Evolutionary conservation across 1,139 yeast genomes (phyloP).

Genomic region (Nakaseomyces delphensis): DNA sequence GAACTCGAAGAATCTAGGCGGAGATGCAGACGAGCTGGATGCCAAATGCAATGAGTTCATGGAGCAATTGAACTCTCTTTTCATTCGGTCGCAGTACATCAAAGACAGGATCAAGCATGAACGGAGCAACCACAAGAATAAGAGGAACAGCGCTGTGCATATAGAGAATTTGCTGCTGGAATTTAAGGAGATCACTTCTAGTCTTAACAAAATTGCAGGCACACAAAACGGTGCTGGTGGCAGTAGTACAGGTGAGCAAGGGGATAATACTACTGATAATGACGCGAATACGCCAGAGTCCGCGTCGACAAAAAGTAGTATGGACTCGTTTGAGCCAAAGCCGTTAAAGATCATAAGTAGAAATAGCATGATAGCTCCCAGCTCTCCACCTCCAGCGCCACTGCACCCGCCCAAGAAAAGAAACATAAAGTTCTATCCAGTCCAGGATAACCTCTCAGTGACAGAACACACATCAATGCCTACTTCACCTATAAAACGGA

Average conservation of each 20-base stretch:
- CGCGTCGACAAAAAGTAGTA: slow-evolving; percentile 16
- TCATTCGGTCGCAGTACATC: slow-evolving; percentile 22
- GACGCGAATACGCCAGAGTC: not conserved
- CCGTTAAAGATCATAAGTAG: slow-evolving; percentile 26
- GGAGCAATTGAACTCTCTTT: slow-evolving; percentile 25
- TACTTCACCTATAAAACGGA: slow-evolving; percentile 14
- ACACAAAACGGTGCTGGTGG: not conserved
- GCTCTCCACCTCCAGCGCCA: not conserved
- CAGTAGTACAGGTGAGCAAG: no score
- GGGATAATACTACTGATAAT: not conserved
- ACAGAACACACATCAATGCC: slow-evolving; percentile 17
- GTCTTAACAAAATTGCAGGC: slow-evolving; percentile 21
- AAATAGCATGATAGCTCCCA: slow-evolving; percentile 9
- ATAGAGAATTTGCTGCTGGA: slow-evolving; percentile 23
- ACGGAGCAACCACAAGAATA: slow-evolving; percentile 5
- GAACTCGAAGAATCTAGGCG: slow-evolving; percentile 11
- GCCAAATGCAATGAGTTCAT: slow-evolving; percentile 18
- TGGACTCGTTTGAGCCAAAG: slow-evolving; percentile 25
- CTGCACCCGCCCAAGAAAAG: slow-evolving; percentile 11
- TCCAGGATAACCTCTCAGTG: slow-evolving; percentile 1
- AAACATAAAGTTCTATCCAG: slow-evolving; percentile 5
- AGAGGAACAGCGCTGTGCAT: slow-evolving; percentile 9
- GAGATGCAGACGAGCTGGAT: slow-evolving; percentile 9
- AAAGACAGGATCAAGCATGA: slow-evolving; percentile 16
- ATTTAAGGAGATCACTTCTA: slow-evolving; percentile 22